Evolutionary conservation across 257 asterid species (phyloP).

Genomic region (Verbena officinalis): DNA sequence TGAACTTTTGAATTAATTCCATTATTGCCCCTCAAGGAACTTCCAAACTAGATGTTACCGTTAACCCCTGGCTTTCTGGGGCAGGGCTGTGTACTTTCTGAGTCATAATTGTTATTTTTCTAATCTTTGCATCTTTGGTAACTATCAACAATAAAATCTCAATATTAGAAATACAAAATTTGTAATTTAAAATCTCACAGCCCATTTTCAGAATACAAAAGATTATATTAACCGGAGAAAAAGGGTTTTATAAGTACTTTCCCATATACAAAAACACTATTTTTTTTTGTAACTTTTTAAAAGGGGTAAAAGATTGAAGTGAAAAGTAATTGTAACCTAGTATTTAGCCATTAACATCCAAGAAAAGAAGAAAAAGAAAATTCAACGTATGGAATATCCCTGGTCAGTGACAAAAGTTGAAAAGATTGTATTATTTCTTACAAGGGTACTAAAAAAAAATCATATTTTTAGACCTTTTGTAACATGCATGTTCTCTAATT

Average conservation of each 20-base stretch:
- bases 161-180: no score
- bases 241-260: no score
- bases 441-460: neutral
- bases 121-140: neutral
- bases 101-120: slow-evolving; percentile 14
- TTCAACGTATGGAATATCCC: slow-evolving; percentile 26
- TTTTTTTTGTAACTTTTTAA: no score
- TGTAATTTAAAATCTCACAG: no score
- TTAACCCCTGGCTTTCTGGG: slow-evolving; percentile 41
- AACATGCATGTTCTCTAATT: neutral
- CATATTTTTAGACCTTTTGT: neutral
- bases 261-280: no score
- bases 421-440: slow-evolving; percentile 16
- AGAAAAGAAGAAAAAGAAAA: no score
- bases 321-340: no score
- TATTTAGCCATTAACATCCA: no score
- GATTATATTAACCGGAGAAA: no score
- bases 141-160: neutral
- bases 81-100: slow-evolving; percentile 44
- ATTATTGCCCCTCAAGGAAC: slow-evolving; percentile 64
- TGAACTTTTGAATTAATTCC: slow-evolving; percentile 40
- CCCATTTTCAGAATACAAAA: no score
- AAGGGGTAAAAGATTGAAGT: no score
- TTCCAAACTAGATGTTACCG: slow-evolving; percentile 91
- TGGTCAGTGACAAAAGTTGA: slow-evolving; percentile 21